These are phyloP conservation scores for Ophiostoma perfectum DNA, from an alignment of 2,329 filamentous ascomycete genomes.

Conservation along the genomic window DNA sequence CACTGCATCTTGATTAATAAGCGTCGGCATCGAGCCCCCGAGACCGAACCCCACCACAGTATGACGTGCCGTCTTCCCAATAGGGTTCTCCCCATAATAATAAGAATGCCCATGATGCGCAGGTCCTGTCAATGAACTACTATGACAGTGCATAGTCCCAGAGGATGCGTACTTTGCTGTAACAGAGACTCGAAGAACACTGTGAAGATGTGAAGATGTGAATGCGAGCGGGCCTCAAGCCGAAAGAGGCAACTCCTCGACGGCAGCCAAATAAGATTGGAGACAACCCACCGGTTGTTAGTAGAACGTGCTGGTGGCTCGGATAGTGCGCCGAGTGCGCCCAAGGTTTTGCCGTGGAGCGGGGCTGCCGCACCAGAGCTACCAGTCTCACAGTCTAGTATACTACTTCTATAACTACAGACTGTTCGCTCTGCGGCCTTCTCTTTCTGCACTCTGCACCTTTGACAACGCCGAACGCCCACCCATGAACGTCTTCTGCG, in stretches of 20 bases:
- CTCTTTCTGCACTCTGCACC: not conserved
- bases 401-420: not conserved
- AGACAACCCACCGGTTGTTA: not conserved
- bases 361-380: not conserved
- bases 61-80: not conserved
- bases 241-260: too few relatives aligned
- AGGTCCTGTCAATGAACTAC: too few relatives aligned
- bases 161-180: too few relatives aligned
- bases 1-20: not conserved
- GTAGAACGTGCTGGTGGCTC: not conserved
- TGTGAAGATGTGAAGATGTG: too few relatives aligned
- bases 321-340: not conserved
- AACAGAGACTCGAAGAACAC: too few relatives aligned
- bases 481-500: not conserved
- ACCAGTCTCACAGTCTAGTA: not conserved
- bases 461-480: too few relatives aligned
- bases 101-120: too few relatives aligned
- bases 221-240: too few relatives aligned
- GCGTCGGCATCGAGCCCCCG: not conserved
- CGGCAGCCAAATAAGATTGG: too few relatives aligned
- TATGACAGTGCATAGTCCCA: too few relatives aligned
- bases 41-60: not conserved
- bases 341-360: not conserved
- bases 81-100: too few relatives aligned
- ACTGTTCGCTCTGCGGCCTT: not conserved